phyloP scores from a whole-genome alignment of 371 early-diverging fungal species.

The Apophysomyces variabilis region DNA sequence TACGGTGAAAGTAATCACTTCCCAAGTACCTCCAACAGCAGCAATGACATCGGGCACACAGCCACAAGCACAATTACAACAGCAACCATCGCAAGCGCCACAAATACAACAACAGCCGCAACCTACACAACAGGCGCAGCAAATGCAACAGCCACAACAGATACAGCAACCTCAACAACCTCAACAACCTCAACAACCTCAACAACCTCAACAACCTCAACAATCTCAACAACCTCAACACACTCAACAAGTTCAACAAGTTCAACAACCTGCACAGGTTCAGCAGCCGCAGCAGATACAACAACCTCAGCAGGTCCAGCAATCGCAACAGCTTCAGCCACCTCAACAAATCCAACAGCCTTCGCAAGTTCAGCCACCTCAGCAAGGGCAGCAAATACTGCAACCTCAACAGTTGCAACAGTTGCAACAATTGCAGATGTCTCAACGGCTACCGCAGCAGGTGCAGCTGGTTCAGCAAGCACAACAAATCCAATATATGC shows the following conservation, averaged over 20 bases:
- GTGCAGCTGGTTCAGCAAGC: constrained; percentile 14
- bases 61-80: background rate
- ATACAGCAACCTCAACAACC: constrained; percentile 20
- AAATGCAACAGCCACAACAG: constrained; percentile 17
- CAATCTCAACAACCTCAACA: constrained; percentile 21
- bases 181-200: constrained; percentile 13
- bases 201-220: constrained; percentile 19
- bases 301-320: constrained; percentile 15
- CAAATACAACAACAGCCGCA: constrained; percentile 14
- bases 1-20: background rate
- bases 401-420: constrained; percentile 27
- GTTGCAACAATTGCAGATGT: constrained; percentile 1
- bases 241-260: constrained; percentile 18
- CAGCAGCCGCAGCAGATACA: constrained; percentile 25
- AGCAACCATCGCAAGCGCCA: constrained; percentile 14
- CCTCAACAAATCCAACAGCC: constrained; percentile 13
- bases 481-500: background rate
- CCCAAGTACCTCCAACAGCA: constrained; percentile 12
- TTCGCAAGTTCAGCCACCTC: background rate
- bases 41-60: background rate
- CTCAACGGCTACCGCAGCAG: constrained; percentile 3
- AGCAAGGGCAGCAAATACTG: constrained; percentile 15
- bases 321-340: constrained; percentile 12
- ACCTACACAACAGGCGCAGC: constrained; percentile 14
- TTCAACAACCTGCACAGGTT: constrained; percentile 22